phyloP scores from a whole-genome alignment of 2,329 filamentous ascomycete species.

The Parastagonospora nodorum region DNA sequence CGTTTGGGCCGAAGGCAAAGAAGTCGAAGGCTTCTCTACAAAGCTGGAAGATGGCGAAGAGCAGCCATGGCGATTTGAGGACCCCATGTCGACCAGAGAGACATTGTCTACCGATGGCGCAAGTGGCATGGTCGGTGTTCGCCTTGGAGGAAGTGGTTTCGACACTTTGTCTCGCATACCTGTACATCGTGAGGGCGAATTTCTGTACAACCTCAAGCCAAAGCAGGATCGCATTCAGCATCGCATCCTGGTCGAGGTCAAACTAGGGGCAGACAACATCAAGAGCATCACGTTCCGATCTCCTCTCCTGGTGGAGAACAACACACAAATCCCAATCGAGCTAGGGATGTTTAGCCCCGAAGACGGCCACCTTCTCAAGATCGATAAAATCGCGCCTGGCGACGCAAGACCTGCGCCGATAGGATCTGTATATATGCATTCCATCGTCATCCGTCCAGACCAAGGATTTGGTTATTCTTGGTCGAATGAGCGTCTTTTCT shows the following conservation, averaged over 20 bases:
- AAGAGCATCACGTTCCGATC: conserved; percentile 97
- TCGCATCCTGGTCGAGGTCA: conserved; percentile 88
- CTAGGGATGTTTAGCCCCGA: conserved; percentile 86
- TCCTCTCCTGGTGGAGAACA: conserved; percentile 89
- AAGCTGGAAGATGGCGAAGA: conserved; percentile 89
- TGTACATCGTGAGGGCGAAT: conserved; percentile 92
- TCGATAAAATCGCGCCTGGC: conserved; percentile 94
- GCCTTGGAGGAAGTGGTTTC: conserved; percentile 91
- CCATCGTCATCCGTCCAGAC: conserved; percentile 84
- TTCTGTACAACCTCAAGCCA: conserved; percentile 84
- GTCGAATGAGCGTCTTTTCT: conserved; percentile 88
- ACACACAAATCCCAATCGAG: conserved; percentile 94
- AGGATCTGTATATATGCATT: conserved; percentile 88
- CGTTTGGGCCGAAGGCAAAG: conserved; percentile 73
- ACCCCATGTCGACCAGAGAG: conserved; percentile 95
- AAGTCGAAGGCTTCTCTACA: conserved; percentile 72
- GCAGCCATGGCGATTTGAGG: conserved; percentile 93
- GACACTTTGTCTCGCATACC: conserved; percentile 86
- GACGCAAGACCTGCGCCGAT: conserved; percentile 89
- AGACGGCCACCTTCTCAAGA: conserved; percentile 90
- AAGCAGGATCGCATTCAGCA: conserved; percentile 85
- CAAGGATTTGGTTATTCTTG: conserved; percentile 96
- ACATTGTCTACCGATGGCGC: conserved; percentile 83
- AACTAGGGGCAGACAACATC: conserved; percentile 89
- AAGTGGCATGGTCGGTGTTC: conserved; percentile 77